Conservation (phyloP, 768 basidiomycete genomes). For the Pleurotus pulmonarius region DNA sequence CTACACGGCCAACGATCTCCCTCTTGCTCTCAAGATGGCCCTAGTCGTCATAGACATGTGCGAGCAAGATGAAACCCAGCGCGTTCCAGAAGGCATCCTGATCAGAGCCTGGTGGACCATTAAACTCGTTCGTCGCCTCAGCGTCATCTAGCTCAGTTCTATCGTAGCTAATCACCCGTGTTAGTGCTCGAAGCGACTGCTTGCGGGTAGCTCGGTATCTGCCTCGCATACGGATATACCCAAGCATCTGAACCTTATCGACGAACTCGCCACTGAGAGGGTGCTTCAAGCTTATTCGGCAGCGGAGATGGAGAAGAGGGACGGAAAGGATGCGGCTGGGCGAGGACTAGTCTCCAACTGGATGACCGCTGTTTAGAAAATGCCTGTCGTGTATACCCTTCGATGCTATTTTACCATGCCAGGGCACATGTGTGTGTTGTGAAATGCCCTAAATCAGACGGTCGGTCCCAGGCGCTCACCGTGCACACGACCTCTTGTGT, state of each 20-base stretch:
- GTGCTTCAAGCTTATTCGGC: constrained; percentile 53
- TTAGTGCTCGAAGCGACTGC: constrained; percentile 60
- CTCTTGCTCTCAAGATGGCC: constrained; percentile 76
- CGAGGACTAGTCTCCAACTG: constrained; percentile 8
- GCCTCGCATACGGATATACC: constrained; percentile 58
- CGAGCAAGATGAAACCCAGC: constrained; percentile 46
- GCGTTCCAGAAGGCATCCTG: constrained; percentile 49
- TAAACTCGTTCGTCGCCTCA: constrained; percentile 56
- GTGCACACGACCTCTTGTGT: too few species aligned
- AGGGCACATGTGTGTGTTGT: too few species aligned
- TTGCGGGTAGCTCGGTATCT: constrained; percentile 40
- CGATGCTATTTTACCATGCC: background rate
- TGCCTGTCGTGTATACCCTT: background rate
- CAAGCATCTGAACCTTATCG: constrained; percentile 53
- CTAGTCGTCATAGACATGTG: constrained; percentile 78
- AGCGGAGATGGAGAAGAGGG: background rate
- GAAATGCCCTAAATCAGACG: too few species aligned
- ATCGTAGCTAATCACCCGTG: background rate
- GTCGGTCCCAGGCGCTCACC: too few species aligned
- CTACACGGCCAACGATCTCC: constrained; percentile 72
- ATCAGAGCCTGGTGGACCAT: constrained; percentile 82
- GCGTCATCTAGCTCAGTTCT: background rate
- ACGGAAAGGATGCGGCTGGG: constrained; percentile 4
- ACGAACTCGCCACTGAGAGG: constrained; percentile 71
- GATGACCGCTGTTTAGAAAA: constrained; percentile 5